Conservation (phyloP, 2,329 filamentous ascomycete genomes). For the Plectosphaerella cucumerina region DNA sequence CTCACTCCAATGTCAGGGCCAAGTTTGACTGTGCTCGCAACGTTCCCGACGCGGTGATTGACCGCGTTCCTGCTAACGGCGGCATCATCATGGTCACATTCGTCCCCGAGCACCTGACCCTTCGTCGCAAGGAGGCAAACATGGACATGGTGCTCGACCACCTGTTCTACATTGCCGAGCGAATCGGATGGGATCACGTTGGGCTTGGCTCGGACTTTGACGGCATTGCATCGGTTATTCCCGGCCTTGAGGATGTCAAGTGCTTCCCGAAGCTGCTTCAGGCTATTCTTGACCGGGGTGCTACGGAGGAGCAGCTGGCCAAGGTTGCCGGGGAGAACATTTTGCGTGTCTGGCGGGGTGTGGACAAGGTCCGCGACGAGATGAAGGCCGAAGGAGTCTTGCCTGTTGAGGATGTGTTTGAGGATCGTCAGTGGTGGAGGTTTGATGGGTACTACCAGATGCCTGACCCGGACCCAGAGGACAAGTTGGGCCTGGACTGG, state of each 20-base stretch:
- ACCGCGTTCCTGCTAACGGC: conserved; percentile 25
- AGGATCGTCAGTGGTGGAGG: conserved; percentile 26
- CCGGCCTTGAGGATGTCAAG: conserved; percentile 21
- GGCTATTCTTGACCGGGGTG: conserved; percentile 30
- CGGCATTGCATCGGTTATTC: conserved; percentile 22
- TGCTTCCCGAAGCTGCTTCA: conserved; percentile 25
- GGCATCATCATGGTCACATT: conserved; percentile 36
- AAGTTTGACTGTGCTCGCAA: conserved; percentile 24
- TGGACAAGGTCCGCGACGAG: conserved; percentile 17
- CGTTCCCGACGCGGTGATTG: conserved; percentile 34
- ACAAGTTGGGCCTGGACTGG: conserved; percentile 24
- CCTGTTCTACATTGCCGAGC: conserved; percentile 19
- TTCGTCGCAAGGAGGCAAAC: conserved; percentile 15
- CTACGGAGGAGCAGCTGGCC: conserved; percentile 29
- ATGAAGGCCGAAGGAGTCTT: conserved; percentile 23
- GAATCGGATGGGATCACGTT: conserved; percentile 30
- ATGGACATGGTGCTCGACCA: conserved; percentile 28
- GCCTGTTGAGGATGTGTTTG: conserved; percentile 29
- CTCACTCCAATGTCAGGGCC: conserved; percentile 22
- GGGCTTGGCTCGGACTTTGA: conserved; percentile 32
- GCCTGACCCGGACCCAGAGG: conserved; percentile 25
- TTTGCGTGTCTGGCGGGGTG: conserved; percentile 24
- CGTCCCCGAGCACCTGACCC: conserved; percentile 20
- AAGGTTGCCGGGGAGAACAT: conserved; percentile 33
- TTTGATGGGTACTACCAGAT: conserved; percentile 26